Evolutionary conservation across 2,329 filamentous ascomycete species (phyloP).

Genomic region (Cladosporium sp.): DNA sequence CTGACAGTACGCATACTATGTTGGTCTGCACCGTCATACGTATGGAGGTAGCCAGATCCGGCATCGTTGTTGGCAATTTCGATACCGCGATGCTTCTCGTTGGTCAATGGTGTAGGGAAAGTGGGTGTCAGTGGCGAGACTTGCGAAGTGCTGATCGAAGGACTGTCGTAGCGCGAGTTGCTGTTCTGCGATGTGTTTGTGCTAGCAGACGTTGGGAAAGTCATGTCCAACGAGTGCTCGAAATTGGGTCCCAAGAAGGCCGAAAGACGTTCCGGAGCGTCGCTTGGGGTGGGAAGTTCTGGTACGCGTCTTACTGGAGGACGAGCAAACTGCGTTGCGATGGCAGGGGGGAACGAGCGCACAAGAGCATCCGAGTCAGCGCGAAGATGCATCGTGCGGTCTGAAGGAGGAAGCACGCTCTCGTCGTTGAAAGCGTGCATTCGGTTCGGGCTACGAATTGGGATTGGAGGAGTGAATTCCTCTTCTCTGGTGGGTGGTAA

Average conservation of each 20-base stretch:
- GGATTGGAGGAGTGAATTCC: conserved; percentile 22
- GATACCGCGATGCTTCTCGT: conserved; percentile 2
- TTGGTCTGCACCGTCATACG: conserved; percentile 16
- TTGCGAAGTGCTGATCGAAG: conserved; percentile 29
- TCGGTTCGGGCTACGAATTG: conserved; percentile 28
- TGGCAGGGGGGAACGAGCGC: conserved; percentile 4
- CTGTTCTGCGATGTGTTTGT: conserved; percentile 18
- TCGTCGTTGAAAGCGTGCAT: conserved; percentile 6
- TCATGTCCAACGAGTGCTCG: conserved; percentile 7
- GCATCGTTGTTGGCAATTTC: conserved; percentile 19
- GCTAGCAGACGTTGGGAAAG: conserved; percentile 15
- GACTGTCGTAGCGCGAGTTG: conserved; percentile 20
- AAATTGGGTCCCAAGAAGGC: conserved; percentile 19
- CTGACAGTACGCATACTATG: conserved; percentile 13
- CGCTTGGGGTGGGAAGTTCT: conserved; percentile 14
- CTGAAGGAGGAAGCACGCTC: conserved; percentile 12
- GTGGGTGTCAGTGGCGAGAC: conserved; percentile 30
- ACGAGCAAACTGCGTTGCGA: neutral
- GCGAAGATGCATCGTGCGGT: conserved; percentile 5
- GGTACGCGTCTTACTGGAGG: neutral
- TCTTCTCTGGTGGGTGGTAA: conserved; percentile 24
- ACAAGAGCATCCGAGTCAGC: conserved; percentile 15
- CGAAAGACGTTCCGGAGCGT: conserved; percentile 9
- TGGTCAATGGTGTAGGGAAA: conserved; percentile 22
- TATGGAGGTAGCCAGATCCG: neutral